Evolutionary conservation across 2,329 filamentous ascomycete genomes (phyloP).

Genomic region (Pseudogymnoascus sp.): DNA sequence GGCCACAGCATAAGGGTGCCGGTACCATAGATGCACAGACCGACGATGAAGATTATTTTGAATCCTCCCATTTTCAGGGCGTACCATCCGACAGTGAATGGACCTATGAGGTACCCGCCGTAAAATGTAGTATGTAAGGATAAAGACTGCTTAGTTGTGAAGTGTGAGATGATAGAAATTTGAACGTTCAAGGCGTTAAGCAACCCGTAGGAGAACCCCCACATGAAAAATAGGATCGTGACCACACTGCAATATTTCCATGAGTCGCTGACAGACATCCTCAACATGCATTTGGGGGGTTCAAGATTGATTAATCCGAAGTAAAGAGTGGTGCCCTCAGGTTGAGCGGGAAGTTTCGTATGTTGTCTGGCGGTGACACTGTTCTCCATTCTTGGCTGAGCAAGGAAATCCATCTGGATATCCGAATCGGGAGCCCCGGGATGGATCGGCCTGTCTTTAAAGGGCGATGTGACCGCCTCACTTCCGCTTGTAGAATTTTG

Average conservation of each 20-base stretch:
- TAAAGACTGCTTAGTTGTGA: slow-evolving; percentile 51
- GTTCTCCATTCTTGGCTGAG: slow-evolving; percentile 14
- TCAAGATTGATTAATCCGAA: slow-evolving; percentile 72
- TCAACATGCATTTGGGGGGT: slow-evolving; percentile 61
- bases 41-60: slow-evolving; percentile 71
- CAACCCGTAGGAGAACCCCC: slow-evolving; percentile 85
- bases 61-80: slow-evolving; percentile 66
- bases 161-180: slow-evolving; percentile 53
- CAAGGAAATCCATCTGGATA: slow-evolving; percentile 25
- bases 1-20: slow-evolving; percentile 86
- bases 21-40: slow-evolving; percentile 64
- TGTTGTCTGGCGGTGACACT: too few species aligned
- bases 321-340: slow-evolving; percentile 32
- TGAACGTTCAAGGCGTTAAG: slow-evolving; percentile 72
- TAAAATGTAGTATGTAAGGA: slow-evolving; percentile 66
- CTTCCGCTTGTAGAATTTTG: too few species aligned
- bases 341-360: too few species aligned
- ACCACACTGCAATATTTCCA: slow-evolving; percentile 67
- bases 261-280: slow-evolving; percentile 54
- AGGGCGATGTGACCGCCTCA: too few species aligned
- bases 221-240: slow-evolving; percentile 75
- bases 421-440: slow-evolving; percentile 11
- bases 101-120: slow-evolving; percentile 61
- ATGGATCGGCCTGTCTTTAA: too few species aligned
- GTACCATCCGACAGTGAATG: slow-evolving; percentile 60